Conservation (phyloP, 2,329 filamentous ascomycete species). For the Pestalotiopsis sp. region DNA sequence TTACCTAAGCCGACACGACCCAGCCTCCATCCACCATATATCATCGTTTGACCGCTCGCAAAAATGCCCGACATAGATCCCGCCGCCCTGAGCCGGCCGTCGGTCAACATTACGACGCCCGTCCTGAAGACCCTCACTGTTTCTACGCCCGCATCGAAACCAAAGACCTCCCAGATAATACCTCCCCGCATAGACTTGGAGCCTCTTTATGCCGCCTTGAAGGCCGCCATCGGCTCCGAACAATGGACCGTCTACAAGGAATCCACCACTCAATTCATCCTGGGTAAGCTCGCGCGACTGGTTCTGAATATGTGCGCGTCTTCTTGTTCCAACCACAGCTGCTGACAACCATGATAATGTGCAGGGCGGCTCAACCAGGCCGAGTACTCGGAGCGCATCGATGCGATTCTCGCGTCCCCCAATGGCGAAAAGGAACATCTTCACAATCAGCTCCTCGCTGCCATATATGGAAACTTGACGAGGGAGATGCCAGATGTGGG, state of each 20-base stretch:
- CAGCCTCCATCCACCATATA: neutral
- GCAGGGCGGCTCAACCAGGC: slow-evolving; percentile 65
- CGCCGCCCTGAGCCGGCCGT: slow-evolving; percentile 66
- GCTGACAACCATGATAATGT: slow-evolving; percentile 19
- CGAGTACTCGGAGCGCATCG: slow-evolving; percentile 62
- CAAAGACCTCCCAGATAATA: slow-evolving; percentile 64
- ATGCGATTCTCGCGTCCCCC: slow-evolving; percentile 59
- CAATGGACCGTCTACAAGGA: slow-evolving; percentile 69
- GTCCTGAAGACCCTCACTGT: slow-evolving; percentile 62
- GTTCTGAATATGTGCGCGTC: neutral
- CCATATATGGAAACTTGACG: slow-evolving; percentile 70
- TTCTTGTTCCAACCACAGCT: neutral
- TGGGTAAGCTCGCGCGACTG: slow-evolving; percentile 49
- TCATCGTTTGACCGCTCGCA: slow-evolving; percentile 18
- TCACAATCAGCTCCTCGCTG: slow-evolving; percentile 69
- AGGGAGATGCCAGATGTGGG: slow-evolving; percentile 70
- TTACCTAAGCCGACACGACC: slow-evolving; percentile 16
- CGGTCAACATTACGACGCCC: slow-evolving; percentile 60
- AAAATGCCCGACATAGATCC: slow-evolving; percentile 72
- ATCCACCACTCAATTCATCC: slow-evolving; percentile 62
- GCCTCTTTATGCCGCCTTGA: slow-evolving; percentile 64
- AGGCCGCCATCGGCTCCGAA: slow-evolving; percentile 59
- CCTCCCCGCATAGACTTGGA: slow-evolving; percentile 70
- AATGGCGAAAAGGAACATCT: slow-evolving; percentile 64
- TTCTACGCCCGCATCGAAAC: slow-evolving; percentile 52